phyloP scores from a whole-genome alignment of 2,329 filamentous ascomycete species.

The Penicillium sp. region DNA sequence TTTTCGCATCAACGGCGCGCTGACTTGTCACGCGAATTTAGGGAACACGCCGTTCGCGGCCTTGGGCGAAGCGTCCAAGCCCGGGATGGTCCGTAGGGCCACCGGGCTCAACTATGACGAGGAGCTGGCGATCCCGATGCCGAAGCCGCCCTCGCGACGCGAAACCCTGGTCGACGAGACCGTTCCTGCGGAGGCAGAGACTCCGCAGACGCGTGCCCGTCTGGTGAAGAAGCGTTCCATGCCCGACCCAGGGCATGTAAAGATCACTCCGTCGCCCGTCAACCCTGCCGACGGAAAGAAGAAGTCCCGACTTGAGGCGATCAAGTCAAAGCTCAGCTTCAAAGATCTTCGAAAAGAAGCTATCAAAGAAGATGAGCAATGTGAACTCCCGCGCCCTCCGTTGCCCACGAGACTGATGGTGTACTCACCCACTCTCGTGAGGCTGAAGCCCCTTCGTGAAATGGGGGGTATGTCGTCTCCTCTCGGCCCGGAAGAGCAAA shows the following conservation, averaged over 20 bases:
- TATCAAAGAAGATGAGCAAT: constrained; percentile 15
- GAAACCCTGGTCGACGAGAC: not conserved
- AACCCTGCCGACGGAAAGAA: constrained; percentile 17
- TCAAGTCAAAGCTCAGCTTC: constrained; percentile 35
- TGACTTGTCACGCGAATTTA: not conserved
- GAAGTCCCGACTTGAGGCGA: constrained; percentile 27
- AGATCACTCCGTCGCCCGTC: not conserved
- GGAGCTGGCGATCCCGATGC: constrained; percentile 33
- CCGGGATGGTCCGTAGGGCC: constrained; percentile 16
- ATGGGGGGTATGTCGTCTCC: not conserved
- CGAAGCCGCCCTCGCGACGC: constrained; percentile 20
- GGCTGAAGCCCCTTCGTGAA: too few species aligned
- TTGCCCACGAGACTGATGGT: too few species aligned
- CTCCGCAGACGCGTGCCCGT: not conserved
- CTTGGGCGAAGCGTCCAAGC: not conserved
- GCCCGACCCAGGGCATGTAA: constrained; percentile 15
- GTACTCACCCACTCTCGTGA: too few species aligned
- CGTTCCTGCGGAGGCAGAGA: not conserved
- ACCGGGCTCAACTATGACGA: constrained; percentile 28
- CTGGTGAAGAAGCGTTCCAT: constrained; percentile 19
- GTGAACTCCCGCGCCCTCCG: not conserved
- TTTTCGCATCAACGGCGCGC: not conserved
- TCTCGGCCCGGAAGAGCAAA: not conserved
- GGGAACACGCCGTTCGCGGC: not conserved
- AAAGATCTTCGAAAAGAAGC: constrained; percentile 33